phyloP scores from a whole-genome alignment of 2,329 filamentous ascomycete species.

The Apiospora saccharicola region DNA sequence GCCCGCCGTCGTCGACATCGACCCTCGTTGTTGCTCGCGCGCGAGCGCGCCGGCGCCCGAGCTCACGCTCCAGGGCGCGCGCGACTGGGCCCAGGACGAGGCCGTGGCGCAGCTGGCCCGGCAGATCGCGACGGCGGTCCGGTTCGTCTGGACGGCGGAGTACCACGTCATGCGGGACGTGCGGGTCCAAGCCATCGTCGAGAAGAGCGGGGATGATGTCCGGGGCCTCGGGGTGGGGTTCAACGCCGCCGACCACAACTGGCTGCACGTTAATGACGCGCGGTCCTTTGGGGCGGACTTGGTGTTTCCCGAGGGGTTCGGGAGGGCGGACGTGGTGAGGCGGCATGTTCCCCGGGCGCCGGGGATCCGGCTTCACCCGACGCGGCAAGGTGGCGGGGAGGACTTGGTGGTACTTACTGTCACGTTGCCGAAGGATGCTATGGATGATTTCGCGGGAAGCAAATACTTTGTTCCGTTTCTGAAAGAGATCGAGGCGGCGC shows the following conservation, averaged over 20 bases:
- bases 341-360: not conserved
- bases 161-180: not conserved
- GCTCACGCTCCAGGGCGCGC: too few species aligned
- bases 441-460: not conserved
- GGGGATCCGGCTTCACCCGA: not conserved
- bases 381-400: not conserved
- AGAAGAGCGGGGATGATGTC: not conserved
- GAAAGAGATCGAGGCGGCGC: not conserved
- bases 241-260: not conserved
- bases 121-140: not conserved
- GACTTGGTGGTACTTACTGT: not conserved
- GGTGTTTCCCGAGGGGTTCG: not conserved
- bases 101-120: rapidly evolving
- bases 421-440: not conserved
- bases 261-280: not conserved
- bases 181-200: not conserved
- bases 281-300: not conserved
- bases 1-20: not conserved
- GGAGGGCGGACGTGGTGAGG: not conserved
- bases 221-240: not conserved
- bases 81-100: not conserved
- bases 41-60: not conserved
- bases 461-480: not conserved
- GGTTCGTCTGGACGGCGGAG: not conserved
- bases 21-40: too few species aligned